A percentile compares a stretch with the other conserved stretches of the same genome.
Conservation (phyloP, 2,329 filamentous ascomycete species). For the Ophiocordyceps polyrhachis-furcata region DNA sequence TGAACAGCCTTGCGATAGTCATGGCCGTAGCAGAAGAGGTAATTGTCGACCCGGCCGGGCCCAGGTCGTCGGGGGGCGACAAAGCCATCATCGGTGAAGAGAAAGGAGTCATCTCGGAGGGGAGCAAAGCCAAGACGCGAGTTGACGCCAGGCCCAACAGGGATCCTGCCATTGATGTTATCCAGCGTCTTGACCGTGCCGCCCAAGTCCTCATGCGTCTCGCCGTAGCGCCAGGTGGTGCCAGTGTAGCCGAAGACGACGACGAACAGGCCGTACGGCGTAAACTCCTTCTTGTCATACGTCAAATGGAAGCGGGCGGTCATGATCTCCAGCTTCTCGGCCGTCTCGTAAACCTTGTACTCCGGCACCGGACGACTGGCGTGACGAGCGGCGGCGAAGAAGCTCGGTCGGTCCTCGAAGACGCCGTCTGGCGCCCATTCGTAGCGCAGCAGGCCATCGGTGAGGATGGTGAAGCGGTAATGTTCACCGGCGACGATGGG, state of each 20-base stretch:
- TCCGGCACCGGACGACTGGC: slow-evolving; percentile 19
- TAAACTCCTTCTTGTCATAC: slow-evolving; percentile 39
- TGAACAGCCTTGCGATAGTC: slow-evolving; percentile 35
- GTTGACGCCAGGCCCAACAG: slow-evolving; percentile 30
- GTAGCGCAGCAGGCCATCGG: slow-evolving; percentile 36
- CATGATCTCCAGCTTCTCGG: slow-evolving; percentile 32
- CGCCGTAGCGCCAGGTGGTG: slow-evolving; percentile 29
- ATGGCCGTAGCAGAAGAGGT: slow-evolving; percentile 39
- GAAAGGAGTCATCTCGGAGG: slow-evolving; percentile 37
- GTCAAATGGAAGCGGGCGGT: slow-evolving; percentile 34
- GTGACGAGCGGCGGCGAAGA: slow-evolving; percentile 36
- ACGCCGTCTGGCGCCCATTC: slow-evolving; percentile 40
- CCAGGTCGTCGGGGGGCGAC: slow-evolving; percentile 26
- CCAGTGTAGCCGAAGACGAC: slow-evolving; percentile 21
- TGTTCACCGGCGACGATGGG: slow-evolving; percentile 9
- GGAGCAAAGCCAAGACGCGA: slow-evolving; percentile 29
- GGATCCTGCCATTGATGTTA: slow-evolving; percentile 27
- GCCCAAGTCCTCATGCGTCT: slow-evolving; percentile 19
- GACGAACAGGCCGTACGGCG: slow-evolving; percentile 26
- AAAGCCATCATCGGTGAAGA: slow-evolving; percentile 34
- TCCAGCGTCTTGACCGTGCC: slow-evolving; percentile 37
- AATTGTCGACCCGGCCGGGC: slow-evolving; percentile 28
- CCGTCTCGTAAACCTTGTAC: slow-evolving; percentile 26
- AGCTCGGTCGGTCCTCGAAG: slow-evolving; percentile 44
- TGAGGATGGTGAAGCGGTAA: slow-evolving; percentile 42